Evolutionary conservation across 352 stramenopile species (phyloP), one percentile per base, ranked within the genome.

Genomic region (Albugo candida): DNA sequence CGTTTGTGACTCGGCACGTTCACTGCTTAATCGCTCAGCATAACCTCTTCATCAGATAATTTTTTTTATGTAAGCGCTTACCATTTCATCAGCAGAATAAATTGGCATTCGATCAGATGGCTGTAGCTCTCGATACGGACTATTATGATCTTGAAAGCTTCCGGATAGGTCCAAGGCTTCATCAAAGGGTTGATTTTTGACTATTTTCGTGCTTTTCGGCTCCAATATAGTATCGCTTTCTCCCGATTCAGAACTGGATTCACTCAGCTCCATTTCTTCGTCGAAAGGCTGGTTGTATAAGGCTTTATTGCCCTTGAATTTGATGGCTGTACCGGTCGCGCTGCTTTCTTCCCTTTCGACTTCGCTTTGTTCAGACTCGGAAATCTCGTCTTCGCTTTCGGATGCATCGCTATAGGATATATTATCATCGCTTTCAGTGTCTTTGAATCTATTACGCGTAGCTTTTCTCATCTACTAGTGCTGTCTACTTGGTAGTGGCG

Each of bases 241-340:
- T 46, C 67, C 77, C 41, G 61, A 64, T 43, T 86, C 72, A 10
- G 24, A 31, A 31, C 8, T 8, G 2, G 78, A 92, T 54, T 91
- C 79, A 46, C 78, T 92, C 45, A 93, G 58, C 42, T 92, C 79
- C n/a, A 93, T 52, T 11, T 75, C 68, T 49, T 91, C 81, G 43
- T 93, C 79, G 38, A 91, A 91, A 11, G 77, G 77, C 61, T 91
- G 77, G 44, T 91, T 91, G 49, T 60, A 59, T 10, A 87, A 54
- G 21, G 52, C 59, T 3, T 70, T 72, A 52, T 81, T 65, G 27
- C 57, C 72, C 36, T 67, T 58, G 5, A 38, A 39, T 42, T 67
- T 70, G 5, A 38, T 51, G 8, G 37, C 58, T 14, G 55, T 49
- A 11, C 41, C 39, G 34, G 59, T 59, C 49, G 17, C 53, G 37